Percentiles rank a stretch among this genome's conserved stretches.
Evolutionary conservation across 805 yeast genomes (phyloP).

Genomic region (Millerozyma acaciae): DNA sequence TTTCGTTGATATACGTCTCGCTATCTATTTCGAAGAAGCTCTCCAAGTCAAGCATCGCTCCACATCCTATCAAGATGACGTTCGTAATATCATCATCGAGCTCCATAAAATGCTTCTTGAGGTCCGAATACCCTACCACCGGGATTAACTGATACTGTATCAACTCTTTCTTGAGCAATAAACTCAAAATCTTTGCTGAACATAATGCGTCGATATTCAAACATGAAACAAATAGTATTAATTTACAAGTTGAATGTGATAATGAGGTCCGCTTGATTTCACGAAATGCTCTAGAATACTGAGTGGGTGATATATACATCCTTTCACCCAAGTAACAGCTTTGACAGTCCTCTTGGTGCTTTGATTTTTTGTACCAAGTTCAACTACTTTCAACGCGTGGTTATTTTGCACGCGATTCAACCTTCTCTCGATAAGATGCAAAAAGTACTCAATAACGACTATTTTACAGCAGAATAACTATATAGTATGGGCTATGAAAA

Average conservation of each 20-base stretch:
- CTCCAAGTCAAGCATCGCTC: constrained; percentile 86
- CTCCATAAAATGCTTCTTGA: constrained; percentile 56
- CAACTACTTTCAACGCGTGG: background rate
- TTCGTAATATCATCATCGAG: constrained; percentile 74
- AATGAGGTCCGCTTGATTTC: constrained; percentile 67
- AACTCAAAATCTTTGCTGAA: constrained; percentile 73
- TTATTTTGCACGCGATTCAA: constrained; percentile 2
- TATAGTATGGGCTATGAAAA: too few relatives aligned
- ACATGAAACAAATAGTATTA: constrained; percentile 86
- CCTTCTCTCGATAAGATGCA: too few relatives aligned
- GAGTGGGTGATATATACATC: constrained; percentile 75
- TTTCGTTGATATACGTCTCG: constrained; percentile 36
- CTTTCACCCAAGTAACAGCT: too few relatives aligned
- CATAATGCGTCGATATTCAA: constrained; percentile 89
- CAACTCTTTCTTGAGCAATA: constrained; percentile 70
- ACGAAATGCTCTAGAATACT: constrained; percentile 64
- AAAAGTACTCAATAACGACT: too few relatives aligned
- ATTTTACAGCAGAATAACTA: too few relatives aligned
- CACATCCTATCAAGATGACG: constrained; percentile 84
- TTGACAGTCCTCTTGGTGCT: too few relatives aligned
- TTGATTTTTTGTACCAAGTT: background rate
- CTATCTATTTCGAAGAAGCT: constrained; percentile 63
- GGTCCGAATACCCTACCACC: constrained; percentile 84
- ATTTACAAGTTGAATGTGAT: constrained; percentile 88
- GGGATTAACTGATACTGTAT: constrained; percentile 88